phyloP scores from a whole-genome alignment of 257 asterid species.

The Leptodermis oblonga region DNA sequence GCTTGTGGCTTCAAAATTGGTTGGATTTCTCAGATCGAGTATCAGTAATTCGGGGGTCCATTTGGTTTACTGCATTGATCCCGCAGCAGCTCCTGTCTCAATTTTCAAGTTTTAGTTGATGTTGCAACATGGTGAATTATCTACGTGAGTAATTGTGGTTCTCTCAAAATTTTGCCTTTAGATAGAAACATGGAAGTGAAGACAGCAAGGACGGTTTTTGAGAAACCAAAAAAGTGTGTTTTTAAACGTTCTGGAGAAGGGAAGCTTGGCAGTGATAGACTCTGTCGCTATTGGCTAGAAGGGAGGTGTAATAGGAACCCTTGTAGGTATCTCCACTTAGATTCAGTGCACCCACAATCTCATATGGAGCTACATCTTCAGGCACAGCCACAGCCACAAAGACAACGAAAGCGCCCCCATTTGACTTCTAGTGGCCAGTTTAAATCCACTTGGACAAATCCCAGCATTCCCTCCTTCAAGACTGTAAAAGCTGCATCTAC shows the following conservation, averaged over 20 bases:
- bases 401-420: constrained; percentile 10
- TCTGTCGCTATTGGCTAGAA: constrained; percentile 47
- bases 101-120: neutral
- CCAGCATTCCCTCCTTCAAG: neutral
- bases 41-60: neutral
- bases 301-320: constrained; percentile 57
- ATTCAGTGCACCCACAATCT: constrained; percentile 16
- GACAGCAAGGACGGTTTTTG: constrained; percentile 19
- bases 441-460: constrained; percentile 14
- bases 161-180: neutral
- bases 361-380: constrained; percentile 4
- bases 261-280: constrained; percentile 18
- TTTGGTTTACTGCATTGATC: neutral
- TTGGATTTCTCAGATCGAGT: neutral
- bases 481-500: neutral
- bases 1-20: neutral
- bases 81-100: neutral
- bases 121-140: constrained; percentile 2
- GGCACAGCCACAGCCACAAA: constrained; percentile 4
- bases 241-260: constrained; percentile 23
- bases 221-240: neutral
- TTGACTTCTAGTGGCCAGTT: neutral
- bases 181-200: constrained; percentile 27
- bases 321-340: constrained; percentile 41
- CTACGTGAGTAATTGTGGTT: constrained; percentile 8